Evolutionary conservation across 345 rosid species (phyloP), one percentile per base, ranked within the genome.

Genomic region (Eucalyptus tenuipes): DNA sequence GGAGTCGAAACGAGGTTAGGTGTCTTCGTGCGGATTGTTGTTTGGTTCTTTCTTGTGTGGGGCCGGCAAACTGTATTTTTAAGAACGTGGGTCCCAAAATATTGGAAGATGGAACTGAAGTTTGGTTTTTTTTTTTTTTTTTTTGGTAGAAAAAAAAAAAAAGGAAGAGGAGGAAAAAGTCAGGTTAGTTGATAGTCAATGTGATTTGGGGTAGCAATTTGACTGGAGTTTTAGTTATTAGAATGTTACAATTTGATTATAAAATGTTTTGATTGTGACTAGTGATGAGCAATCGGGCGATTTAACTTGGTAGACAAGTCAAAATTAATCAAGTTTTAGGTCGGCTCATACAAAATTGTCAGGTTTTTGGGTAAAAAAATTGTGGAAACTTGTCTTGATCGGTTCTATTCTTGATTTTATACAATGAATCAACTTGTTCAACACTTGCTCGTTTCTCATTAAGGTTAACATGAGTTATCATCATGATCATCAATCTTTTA

Each of bases 221-320:
- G 71, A 61, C 16, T 61, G 3, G 33, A 13, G 16, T 61, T 64
- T 15, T n/a, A 4, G 40, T 64, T 64, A 14, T 7, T n/a, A n/a
- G 17, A n/a, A 64, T 7, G 75, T 64, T 64, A 27, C 4, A 14
- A 64, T 14, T 15, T n/a, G 37, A 64, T 64, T n/a, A 64, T 64
- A 64, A 64, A n/a, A 64, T 29, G 16, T 4, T 25, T 11, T 29
- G 4, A 9, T 22, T 1, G 13, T 22, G 5, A 55, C 4, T 22
- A 22, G 6, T 1, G 3, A 24, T 10, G 1, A 24, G 61, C 3
- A 1, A 0, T 24, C 0, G 0, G 1, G 6, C 3, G 3, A 24
- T 10, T 0, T 22, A 55, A 24, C 29, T 25, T 0, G 1, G 13
- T 3, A 24, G 10, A 0, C 2, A 0, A 55, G 0, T 0, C 0